Base-by-base conservation (phyloP, 1,284 basidiomycete species). In the Meira miltonrushii region DNA sequence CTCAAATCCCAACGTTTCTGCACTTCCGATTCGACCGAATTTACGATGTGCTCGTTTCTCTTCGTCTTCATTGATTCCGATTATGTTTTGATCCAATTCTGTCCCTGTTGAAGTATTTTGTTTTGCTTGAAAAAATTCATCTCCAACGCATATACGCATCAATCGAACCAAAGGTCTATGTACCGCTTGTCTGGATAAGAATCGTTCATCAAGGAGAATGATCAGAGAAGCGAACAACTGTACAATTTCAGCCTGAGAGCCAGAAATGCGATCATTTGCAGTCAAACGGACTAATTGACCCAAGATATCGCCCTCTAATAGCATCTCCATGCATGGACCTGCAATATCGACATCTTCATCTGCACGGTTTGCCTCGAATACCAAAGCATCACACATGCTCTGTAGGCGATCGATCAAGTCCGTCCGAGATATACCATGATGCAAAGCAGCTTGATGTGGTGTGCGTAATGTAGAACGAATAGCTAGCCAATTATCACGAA, bases 141-240 rank as follows among this genome's bases (percentile, higher is more conserved):
- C 90, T n/a, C 90, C 92, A 10, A 89, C 87, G 77, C 92, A 95
- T 54, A 85, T 87, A 39, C 90, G 83, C 8, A 97, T 83, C n/a
- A 96, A 81, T 43, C 90, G 82, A 12, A 93, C 83, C 5, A 95
- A 86, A 1, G 92, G 90, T 67, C 86, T 87, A 78, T 95, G 92
- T 0, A 71, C 72, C 12, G 71, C 71, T 51, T 69, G 69, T 13
- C 67, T 59, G 8, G 69, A 69, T 17, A 79, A 59, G 40, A 78
- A 77, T n/a, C 62, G 61, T 33, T 74, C 74, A 25, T 75, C 77
- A 40, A 79, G 66, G n/a, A 72, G 65, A 19, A 75, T 70, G 50
- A 76, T 69, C 17, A 78, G 66, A 47, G 69, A 67, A 23, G 69
- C 62, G 52, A 79, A 75, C 19, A 68, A 63, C 39, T 66, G 65